Percentiles rank a stretch among this genome's conserved stretches.
Evolutionary conservation across 106 monocot species (phyloP).

Genomic region (Platanthera zijinensis): DNA sequence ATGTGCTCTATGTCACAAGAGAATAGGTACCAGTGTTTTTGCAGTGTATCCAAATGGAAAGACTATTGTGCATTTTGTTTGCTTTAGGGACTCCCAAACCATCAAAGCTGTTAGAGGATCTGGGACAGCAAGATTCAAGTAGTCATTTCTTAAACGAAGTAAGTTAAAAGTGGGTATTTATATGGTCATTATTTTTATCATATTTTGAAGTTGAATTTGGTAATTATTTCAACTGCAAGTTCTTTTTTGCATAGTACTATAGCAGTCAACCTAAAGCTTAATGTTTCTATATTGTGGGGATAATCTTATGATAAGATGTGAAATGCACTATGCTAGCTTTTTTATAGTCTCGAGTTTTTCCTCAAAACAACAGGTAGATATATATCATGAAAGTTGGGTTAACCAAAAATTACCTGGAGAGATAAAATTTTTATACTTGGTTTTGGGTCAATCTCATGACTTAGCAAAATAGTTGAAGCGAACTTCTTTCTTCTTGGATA

Average conservation of each 20-base stretch:
- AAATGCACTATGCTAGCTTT: too few species aligned
- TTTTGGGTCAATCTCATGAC: too few species aligned
- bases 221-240: neutral
- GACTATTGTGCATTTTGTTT: slow-evolving; percentile 95
- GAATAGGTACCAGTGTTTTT: slow-evolving; percentile 90
- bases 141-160: slow-evolving; percentile 8
- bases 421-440: too few species aligned
- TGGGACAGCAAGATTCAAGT: slow-evolving; percentile 9
- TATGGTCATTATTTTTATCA: neutral
- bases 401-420: too few species aligned
- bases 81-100: slow-evolving; percentile 80
- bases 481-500: too few species aligned
- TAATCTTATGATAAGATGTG: too few species aligned
- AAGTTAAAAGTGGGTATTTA: neutral
- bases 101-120: slow-evolving; percentile 39
- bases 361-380: too few species aligned
- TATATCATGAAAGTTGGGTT: too few species aligned
- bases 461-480: too few species aligned
- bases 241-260: neutral
- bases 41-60: slow-evolving; percentile 95
- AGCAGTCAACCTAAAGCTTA: neutral
- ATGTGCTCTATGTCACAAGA: slow-evolving; percentile 86
- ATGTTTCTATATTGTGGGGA: neutral
- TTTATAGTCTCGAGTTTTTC: too few species aligned
- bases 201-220: neutral